Percentiles rank a stretch among this genome's conserved stretches.
Conservation (phyloP, 305 asterid genomes). For the Solanum hybrid region DNA sequence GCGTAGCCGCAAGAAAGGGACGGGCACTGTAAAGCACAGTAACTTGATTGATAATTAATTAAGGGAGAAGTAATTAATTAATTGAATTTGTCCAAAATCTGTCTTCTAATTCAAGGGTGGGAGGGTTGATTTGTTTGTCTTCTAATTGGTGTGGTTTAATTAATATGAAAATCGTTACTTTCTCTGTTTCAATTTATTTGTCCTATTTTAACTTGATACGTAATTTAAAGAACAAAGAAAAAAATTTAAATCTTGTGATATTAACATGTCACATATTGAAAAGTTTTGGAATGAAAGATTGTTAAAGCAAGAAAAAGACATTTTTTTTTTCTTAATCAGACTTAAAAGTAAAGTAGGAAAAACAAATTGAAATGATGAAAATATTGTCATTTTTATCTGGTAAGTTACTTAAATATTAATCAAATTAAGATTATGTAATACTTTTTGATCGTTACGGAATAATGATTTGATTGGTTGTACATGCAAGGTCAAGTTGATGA, state of each 20-base stretch:
- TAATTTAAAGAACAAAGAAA: no score
- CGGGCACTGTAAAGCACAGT: neutral
- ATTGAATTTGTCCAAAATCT: neutral
- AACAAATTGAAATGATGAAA: neutral
- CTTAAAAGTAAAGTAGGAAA: neutral
- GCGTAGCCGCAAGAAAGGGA: slow-evolving; percentile 1
- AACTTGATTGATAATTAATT: neutral
- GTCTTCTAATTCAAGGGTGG: neutral
- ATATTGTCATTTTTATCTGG: neutral
- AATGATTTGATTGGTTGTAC: neutral
- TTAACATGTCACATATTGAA: neutral
- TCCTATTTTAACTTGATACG: neutral
- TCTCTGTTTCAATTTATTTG: neutral
- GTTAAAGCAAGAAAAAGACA: neutral
- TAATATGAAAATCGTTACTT: neutral
- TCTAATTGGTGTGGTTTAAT: neutral
- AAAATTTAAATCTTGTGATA: no score
- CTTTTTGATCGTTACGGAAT: neutral
- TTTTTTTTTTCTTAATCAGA: neutral
- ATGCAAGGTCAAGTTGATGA: neutral
- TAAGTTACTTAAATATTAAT: neutral
- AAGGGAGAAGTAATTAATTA: neutral
- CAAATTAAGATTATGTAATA: neutral
- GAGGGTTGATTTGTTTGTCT: neutral
- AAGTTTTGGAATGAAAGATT: neutral